These are phyloP conservation scores for Phytophthora cryptogea DNA, from an alignment of 352 stramenopile genomes.

Conservation along the genomic window DNA sequence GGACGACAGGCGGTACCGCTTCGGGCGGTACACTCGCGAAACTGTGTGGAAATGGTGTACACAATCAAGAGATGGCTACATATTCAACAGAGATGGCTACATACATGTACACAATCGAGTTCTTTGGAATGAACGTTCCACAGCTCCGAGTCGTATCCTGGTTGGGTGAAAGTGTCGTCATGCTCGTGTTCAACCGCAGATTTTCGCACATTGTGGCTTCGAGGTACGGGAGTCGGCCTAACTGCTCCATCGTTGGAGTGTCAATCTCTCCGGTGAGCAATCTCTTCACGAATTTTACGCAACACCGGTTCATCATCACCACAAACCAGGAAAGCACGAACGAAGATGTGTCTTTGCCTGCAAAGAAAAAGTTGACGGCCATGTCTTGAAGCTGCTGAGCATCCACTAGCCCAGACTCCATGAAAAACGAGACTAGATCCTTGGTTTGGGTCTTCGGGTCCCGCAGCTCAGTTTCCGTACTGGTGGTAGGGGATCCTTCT, in stretches of 20 bases:
- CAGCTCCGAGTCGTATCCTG: slow-evolving; percentile 59
- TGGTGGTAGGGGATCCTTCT: not conserved
- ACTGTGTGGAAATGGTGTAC: not conserved
- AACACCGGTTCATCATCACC: slow-evolving; percentile 74
- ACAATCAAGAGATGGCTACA: not conserved
- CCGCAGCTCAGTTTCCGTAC: not conserved
- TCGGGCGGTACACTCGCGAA: not conserved
- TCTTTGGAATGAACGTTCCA: slow-evolving; percentile 57
- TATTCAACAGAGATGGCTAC: not conserved
- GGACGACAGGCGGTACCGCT: slow-evolving; percentile 9
- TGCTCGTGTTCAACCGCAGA: slow-evolving; percentile 61
- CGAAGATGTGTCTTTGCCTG: slow-evolving; percentile 75
- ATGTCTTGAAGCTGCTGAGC: slow-evolving; percentile 64
- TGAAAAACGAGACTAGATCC: slow-evolving; percentile 55
- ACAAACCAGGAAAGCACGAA: slow-evolving; percentile 74
- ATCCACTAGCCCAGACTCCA: slow-evolving; percentile 32
- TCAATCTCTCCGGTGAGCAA: slow-evolving; percentile 35
- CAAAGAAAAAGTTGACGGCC: slow-evolving; percentile 79
- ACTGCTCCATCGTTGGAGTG: slow-evolving; percentile 47
- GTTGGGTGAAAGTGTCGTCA: slow-evolving; percentile 43
- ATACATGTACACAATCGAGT: slow-evolving; percentile 41
- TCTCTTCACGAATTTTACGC: slow-evolving; percentile 45
- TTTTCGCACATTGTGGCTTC: slow-evolving; percentile 61
- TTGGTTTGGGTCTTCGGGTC: slow-evolving; percentile 15
- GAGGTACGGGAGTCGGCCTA: slow-evolving; percentile 58